Evolutionary conservation across 768 basidiomycete genomes (phyloP), one percentile per base, ranked within the genome.

Genomic region (Cystobasidium tubakii): DNA sequence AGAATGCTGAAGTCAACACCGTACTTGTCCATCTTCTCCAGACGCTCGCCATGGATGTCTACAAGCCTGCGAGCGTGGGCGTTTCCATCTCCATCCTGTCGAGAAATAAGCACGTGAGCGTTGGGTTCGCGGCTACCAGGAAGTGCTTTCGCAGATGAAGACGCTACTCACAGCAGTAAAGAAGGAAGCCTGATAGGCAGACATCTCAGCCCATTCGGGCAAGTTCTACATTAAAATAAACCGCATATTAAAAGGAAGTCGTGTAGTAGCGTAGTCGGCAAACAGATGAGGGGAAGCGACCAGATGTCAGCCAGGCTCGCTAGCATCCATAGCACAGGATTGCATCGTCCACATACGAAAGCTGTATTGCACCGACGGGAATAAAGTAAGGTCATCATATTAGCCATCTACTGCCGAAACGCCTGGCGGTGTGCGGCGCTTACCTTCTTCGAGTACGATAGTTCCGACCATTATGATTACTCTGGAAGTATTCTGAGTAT

Each of bases 171-270:
- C 57, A n/a, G 60, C 33, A 43, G 71, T 73, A 60, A 73, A 73
- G 60, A 73, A 63, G 17, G 71, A 62, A 31, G 71, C 71, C 43
- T 73, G 71, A 36, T 73, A 73, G n/a, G 55, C 60, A 36, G 42
- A 46, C 71, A 73, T 73, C 60, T 73, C 71, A 13, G 71, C 71
- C 71, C 71, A 73, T 63, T 73, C 71, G 23, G 34, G 70, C 66
- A 67, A 53, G 66, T 67, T 67, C 66, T 65, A 34, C 53, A 29
- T 39, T 39, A 6, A 15, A 6, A 39, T 39, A 6, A 39, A 6
- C 15, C 15, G 39, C 39, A 39, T n/a, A n/a, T n/a, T n/a, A n/a
- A n/a, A n/a, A n/a, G n/a, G n/a, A n/a, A n/a, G n/a, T n/a, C n/a
- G n/a, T n/a, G n/a, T n/a, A n/a, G n/a, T n/a, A n/a, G n/a, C n/a